Evolutionary conservation across 495 filamentous ascomycete species (phyloP).

Genomic region (Melanomma pulvis-pyrius): DNA sequence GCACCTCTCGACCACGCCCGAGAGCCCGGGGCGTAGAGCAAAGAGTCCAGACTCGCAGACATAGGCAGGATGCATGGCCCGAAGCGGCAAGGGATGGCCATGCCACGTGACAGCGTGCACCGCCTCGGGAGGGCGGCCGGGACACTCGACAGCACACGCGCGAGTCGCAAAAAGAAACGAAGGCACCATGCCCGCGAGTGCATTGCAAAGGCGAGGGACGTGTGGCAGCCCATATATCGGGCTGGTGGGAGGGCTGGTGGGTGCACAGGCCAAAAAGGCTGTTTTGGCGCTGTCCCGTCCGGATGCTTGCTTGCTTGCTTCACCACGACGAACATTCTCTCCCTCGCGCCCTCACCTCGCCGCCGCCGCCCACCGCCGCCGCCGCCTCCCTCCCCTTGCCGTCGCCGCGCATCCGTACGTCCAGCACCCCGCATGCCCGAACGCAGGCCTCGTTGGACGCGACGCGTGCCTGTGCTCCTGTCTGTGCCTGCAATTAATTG

Average conservation of each 20-base stretch:
- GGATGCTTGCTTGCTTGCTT: not conserved
- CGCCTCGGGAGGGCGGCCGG: not conserved
- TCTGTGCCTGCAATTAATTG: too few species aligned
- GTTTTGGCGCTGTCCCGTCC: not conserved
- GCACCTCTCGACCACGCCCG: not conserved
- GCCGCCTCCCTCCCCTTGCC: not conserved
- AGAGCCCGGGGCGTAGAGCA: not conserved
- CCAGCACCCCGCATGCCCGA: conserved; percentile 24
- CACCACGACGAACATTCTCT: not conserved
- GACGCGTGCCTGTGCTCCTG: conserved; percentile 24
- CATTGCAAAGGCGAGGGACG: not conserved
- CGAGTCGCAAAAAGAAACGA: too few species aligned
- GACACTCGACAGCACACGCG: too few species aligned
- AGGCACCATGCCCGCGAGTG: too few species aligned
- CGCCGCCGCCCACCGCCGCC: not conserved
- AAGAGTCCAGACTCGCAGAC: not conserved
- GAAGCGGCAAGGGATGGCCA: not conserved
- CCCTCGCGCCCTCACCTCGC: not conserved
- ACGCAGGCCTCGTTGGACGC: conserved; percentile 3
- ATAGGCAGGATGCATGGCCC: not conserved
- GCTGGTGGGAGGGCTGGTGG: too few species aligned
- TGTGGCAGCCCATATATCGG: too few species aligned
- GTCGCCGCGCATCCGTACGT: not conserved
- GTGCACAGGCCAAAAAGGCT: not conserved
- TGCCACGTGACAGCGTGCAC: not conserved